Base-by-base conservation (phyloP, 139 green algal genomes). In the Coccomyxa sp. region DNA sequence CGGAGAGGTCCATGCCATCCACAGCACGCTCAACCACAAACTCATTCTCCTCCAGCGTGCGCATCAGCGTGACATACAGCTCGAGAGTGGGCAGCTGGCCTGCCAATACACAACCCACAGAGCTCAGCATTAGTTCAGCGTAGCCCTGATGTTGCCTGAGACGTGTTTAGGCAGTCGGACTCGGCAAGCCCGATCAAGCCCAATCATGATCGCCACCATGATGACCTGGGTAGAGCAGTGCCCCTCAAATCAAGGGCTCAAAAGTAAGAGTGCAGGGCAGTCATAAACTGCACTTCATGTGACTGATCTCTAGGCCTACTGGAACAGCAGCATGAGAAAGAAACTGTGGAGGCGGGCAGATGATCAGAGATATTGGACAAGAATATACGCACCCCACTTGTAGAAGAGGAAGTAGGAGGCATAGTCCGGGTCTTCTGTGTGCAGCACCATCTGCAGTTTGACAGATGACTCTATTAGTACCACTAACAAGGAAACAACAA, bases 381-480 rank as follows among this genome's bases (percentile, higher is more conserved):
- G 38, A 51, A 51, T n/a, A 68, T 1, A 25, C 82, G 27, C 30
- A 85, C 82, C 83, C 67, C 68, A 83, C n/a, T 80, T 57, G 78
- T 86, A 86, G 67, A 83, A 86, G 51, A 83, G n/a, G 57, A 86
- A 86, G 78, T 82, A 83, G 27, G 83, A 86, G 13, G 51, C 79
- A 23, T 81, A 18, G 0, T 51, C 15, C 25, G 68, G 51, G 9
- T 86, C 79, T 13, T 81, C 27, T 17, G 17, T 74, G 67, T 86
- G 83, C 17, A 68, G 59, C 10, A 83, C 57, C 0, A 76, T 71
- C 83, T 86, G 82, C 81, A 84, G 3, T 3, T 51, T 1, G 3
- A 81, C 3, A 66, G 77, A 21, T 28, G 63, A 9, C 63, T 28
- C 63, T 71, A 25, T 28, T 1, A 25, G 10, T 71, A 1, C 1